Conservation (phyloP, 805 yeast species). For the Nakazawaea wickerhamii region DNA sequence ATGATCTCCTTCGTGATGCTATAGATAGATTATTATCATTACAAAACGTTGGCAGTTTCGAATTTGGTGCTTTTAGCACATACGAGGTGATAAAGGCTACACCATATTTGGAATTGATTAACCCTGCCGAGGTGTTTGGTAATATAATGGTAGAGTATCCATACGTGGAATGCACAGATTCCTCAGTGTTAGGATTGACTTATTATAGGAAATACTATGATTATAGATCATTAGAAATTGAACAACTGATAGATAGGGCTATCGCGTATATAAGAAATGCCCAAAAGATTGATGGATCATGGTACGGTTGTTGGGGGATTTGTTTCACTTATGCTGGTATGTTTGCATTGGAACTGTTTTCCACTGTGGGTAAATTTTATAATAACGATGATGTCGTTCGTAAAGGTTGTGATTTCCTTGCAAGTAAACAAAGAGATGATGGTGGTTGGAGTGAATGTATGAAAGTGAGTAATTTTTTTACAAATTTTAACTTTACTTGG, state of each 20-base stretch:
- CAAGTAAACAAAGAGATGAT: slow-evolving; percentile 67
- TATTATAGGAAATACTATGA: slow-evolving; percentile 63
- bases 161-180: slow-evolving; percentile 96
- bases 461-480: slow-evolving; percentile 32
- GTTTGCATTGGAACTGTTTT: slow-evolving; percentile 94
- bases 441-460: slow-evolving; percentile 99
- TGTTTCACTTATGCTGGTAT: slow-evolving; percentile 94
- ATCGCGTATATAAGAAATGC: slow-evolving; percentile 60
- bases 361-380: slow-evolving; percentile 62
- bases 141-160: slow-evolving; percentile 99
- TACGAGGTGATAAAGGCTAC: slow-evolving; percentile 86
- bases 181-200: slow-evolving; percentile 82
- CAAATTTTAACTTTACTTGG: neutral
- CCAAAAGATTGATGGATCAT: slow-evolving; percentile 81
- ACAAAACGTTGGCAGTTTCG: slow-evolving; percentile 75
- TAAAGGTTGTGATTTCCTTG: slow-evolving; percentile 82
- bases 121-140: slow-evolving; percentile 98
- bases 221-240: slow-evolving; percentile 63
- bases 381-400: slow-evolving; percentile 54
- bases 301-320: slow-evolving; percentile 99
- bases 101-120: slow-evolving; percentile 65
- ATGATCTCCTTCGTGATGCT: slow-evolving; percentile 53
- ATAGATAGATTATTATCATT: slow-evolving; percentile 70
- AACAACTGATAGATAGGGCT: slow-evolving; percentile 67
- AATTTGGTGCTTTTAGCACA: slow-evolving; percentile 88